Base-by-base conservation (phyloP, 2,329 filamentous ascomycete genomes). In the Xylariaceae sp. region DNA sequence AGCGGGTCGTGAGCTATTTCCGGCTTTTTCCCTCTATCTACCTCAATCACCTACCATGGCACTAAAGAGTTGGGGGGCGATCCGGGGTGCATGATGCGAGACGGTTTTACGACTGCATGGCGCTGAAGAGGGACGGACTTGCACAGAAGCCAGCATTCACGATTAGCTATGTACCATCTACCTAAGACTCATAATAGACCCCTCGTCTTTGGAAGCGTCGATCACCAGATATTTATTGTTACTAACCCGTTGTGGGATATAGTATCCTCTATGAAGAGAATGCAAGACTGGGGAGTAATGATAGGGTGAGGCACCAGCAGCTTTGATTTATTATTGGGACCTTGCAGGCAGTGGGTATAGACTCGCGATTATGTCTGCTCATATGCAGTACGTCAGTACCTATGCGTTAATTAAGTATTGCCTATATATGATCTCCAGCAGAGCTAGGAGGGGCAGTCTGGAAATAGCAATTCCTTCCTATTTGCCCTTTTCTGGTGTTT, bases 61-160 rank as follows among this genome's bases (percentile, higher is more conserved):
- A 12, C 28, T 31, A 31, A 12, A 12, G 6, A 31, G 28, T 31
- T 31, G 28, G 28, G 40, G 17, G 33, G 14, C 24, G 33, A 56
- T 56, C 53, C 28, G 58, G 53, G 58, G 53, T 60, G 26, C 31
- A 44, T 46, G 24, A 28, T 19, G 31, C 43, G 40, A 41, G 51
- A 39, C 43, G 29, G 17, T n/a, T 21, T 17, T 44, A 24, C 21
- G 29, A 51, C 51, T 56, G 28, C 53, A 53, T 40, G 47, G 37
- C 19, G 33, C 34, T 29, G 39, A 33, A 43, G 57, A 51, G 16
- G 40, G 21, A 50, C 28, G 34, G 19, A 26, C 39, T 46, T 41
- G 45, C 41, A 19, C 46, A 51, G 40, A 24, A 41, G 16, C 21
- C 39, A 39, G 33, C 16, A 16, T 9, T 44, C 26, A 40, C 33